Percentiles rank a stretch among this genome's conserved stretches.
Evolutionary conservation across 2,329 filamentous ascomycete species (phyloP).

Genomic region (Xylariaceae sp.): DNA sequence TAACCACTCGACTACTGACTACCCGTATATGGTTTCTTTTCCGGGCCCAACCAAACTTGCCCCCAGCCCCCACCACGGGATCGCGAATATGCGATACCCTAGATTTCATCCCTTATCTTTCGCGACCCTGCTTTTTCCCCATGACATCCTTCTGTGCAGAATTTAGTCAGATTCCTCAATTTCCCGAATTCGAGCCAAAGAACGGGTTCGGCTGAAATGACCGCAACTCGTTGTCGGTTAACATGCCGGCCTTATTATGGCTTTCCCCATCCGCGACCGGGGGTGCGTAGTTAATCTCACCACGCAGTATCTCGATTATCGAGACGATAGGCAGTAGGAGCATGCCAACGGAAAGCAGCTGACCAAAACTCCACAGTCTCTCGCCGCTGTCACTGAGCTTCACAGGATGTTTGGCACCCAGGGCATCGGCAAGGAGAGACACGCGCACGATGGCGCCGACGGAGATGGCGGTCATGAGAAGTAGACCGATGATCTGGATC

Average conservation of each 20-base stretch:
- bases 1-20: too few relatives aligned
- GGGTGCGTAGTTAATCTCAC: conserved; percentile 36
- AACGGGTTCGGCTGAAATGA: conserved; percentile 43
- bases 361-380: conserved; percentile 57
- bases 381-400: conserved; percentile 47
- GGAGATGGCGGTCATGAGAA: conserved; percentile 52
- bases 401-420: conserved; percentile 46
- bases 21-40: background rate
- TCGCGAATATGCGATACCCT: background rate
- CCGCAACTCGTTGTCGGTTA: conserved; percentile 26
- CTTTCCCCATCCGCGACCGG: conserved; percentile 21
- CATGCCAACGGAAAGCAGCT: conserved; percentile 54
- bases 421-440: conserved; percentile 54
- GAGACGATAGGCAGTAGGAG: conserved; percentile 55
- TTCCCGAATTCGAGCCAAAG: conserved; percentile 36
- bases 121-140: background rate
- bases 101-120: background rate
- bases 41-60: background rate
- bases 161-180: conserved; percentile 12
- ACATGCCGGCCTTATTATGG: conserved; percentile 16
- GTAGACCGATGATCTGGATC: conserved; percentile 48
- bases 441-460: conserved; percentile 54
- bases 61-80: too few relatives aligned
- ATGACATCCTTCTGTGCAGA: background rate
- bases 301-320: conserved; percentile 52